Evolutionary conservation across 2,329 filamentous ascomycete species (phyloP).

Genomic region (Fusarium graminum): DNA sequence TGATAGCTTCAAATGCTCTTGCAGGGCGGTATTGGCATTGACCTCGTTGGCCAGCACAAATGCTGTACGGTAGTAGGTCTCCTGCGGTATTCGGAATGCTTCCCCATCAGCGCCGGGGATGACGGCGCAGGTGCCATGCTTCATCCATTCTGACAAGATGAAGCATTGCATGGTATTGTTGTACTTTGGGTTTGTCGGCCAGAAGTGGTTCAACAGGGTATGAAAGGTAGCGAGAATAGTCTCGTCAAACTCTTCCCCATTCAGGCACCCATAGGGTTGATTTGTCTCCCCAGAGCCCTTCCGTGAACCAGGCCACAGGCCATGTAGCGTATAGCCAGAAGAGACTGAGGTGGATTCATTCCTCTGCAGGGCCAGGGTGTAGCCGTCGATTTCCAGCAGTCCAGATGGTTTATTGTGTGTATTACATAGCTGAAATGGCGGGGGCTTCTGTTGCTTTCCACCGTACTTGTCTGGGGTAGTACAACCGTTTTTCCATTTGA

Average conservation of each 20-base stretch:
- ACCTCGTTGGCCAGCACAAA: constrained; percentile 11
- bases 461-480: not conserved
- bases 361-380: constrained; percentile 1
- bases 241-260: constrained; percentile 11
- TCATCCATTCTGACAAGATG: constrained; percentile 12
- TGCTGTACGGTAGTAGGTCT: constrained; percentile 3
- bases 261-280: not conserved
- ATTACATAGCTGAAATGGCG: not conserved
- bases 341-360: accelerated
- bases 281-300: not conserved
- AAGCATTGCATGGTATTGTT: constrained; percentile 15
- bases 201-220: not conserved
- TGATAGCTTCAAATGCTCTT: not conserved
- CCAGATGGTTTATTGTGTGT: not conserved
- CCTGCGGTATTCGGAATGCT: not conserved
- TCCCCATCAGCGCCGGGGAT: not conserved
- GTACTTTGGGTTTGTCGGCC: constrained; percentile 4
- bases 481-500: not conserved
- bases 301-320: constrained; percentile 1
- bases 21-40: not conserved
- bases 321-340: not conserved
- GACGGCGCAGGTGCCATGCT: constrained; percentile 12
- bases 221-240: not conserved
- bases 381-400: not conserved
- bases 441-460: not conserved